Percentiles rank a stretch among this genome's conserved stretches.
phyloP scores from a whole-genome alignment of 352 stramenopile species.

The Pythium periplocum region DNA sequence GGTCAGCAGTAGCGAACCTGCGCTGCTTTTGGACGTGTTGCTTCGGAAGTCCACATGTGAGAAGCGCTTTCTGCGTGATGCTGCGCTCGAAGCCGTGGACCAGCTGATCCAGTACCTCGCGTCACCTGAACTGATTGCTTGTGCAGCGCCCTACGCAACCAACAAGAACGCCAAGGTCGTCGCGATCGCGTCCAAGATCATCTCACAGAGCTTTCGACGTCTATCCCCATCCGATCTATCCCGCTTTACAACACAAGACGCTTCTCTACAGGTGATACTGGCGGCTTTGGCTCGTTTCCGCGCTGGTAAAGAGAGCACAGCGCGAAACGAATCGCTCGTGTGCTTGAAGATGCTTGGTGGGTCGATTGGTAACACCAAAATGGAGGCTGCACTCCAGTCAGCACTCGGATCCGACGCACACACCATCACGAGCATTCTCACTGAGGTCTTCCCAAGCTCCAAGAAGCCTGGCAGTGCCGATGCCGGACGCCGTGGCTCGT shows the following conservation, averaged over 20 bases:
- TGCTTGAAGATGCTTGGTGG: slow-evolving; percentile 40
- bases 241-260: slow-evolving; percentile 5
- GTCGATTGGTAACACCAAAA: slow-evolving; percentile 23
- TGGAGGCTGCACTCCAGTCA: slow-evolving; percentile 27
- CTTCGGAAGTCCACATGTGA: slow-evolving; percentile 63
- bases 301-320: slow-evolving; percentile 40
- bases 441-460: slow-evolving; percentile 24
- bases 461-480: not conserved
- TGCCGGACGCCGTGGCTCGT: slow-evolving; percentile 18
- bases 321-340: slow-evolving; percentile 29
- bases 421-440: slow-evolving; percentile 27
- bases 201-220: slow-evolving; percentile 25
- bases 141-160: slow-evolving; percentile 30
- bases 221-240: slow-evolving; percentile 7
- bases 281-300: slow-evolving; percentile 37
- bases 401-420: slow-evolving; percentile 23
- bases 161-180: slow-evolving; percentile 65
- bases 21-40: slow-evolving; percentile 36
- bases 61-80: slow-evolving; percentile 69
- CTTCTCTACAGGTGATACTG: slow-evolving; percentile 17
- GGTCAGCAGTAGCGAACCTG: not conserved
- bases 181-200: slow-evolving; percentile 34
- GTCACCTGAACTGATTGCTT: slow-evolving; percentile 32
- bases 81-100: slow-evolving; percentile 30
- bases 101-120: slow-evolving; percentile 37